These are phyloP conservation scores for Sphagnum magellanicum DNA, from an alignment of 228 moss, liverwort and hornwort genomes.

Conservation along the genomic window DNA sequence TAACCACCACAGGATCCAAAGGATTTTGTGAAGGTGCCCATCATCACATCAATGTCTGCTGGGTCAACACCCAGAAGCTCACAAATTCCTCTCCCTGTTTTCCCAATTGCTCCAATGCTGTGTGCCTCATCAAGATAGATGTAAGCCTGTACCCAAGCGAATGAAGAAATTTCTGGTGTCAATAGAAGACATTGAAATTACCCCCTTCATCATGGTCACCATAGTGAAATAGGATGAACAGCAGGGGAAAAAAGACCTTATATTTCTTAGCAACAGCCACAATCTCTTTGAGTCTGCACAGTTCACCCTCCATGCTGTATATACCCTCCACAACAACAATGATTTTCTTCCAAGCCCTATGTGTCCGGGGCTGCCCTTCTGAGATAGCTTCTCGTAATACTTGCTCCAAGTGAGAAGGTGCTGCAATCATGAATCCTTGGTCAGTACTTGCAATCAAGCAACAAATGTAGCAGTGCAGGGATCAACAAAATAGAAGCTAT, in stretches of 20 bases:
- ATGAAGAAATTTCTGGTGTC: neutral
- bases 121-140: slow-evolving; percentile 94
- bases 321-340: slow-evolving; percentile 91
- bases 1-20: slow-evolving; percentile 98
- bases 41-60: slow-evolving; percentile 84
- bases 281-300: slow-evolving; percentile 78
- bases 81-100: slow-evolving; percentile 84
- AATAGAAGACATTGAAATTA: neutral
- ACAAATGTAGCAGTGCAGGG: neutral
- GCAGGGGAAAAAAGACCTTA: slow-evolving; percentile 35
- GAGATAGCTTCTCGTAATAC: slow-evolving; percentile 74
- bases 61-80: slow-evolving; percentile 89
- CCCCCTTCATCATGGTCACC: neutral
- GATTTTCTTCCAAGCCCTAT: slow-evolving; percentile 96
- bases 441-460: neutral
- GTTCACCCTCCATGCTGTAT: slow-evolving; percentile 98
- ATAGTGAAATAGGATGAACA: neutral
- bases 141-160: slow-evolving; percentile 38
- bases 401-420: slow-evolving; percentile 73
- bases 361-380: slow-evolving; percentile 82
- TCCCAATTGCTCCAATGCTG: slow-evolving; percentile 94
- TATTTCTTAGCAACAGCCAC: slow-evolving; percentile 72
- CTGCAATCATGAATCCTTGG: slow-evolving; percentile 11
- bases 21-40: slow-evolving; percentile 98
- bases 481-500: neutral